These are phyloP conservation scores for Colletotrichum camelliae DNA, from an alignment of 2,329 filamentous ascomycete genomes.

Conservation along the genomic window DNA sequence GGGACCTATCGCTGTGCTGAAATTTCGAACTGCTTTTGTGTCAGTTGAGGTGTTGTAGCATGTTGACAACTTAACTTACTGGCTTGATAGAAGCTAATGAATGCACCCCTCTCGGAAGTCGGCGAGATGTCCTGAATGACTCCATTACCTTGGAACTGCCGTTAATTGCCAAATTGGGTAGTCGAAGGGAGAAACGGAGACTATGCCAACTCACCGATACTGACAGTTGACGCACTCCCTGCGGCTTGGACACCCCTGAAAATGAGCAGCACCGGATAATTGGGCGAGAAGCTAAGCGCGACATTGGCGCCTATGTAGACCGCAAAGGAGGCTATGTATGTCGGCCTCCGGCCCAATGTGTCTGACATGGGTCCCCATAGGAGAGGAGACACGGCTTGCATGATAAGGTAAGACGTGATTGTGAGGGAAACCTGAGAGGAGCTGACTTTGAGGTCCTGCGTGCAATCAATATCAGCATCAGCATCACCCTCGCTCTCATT, in stretches of 20 bases:
- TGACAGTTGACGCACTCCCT: constrained; percentile 53
- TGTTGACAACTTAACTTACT: constrained; percentile 23
- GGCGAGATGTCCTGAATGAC: constrained; percentile 38
- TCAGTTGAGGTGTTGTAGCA: neutral
- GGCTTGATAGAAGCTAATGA: constrained; percentile 37
- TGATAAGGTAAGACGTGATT: constrained; percentile 52
- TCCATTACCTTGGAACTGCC: constrained; percentile 21
- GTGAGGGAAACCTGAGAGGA: constrained; percentile 40
- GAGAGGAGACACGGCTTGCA: constrained; percentile 54
- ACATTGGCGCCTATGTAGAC: constrained; percentile 54
- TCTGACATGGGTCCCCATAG: constrained; percentile 57
- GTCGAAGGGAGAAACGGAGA: neutral
- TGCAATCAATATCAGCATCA: neutral
- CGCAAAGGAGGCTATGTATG: constrained; percentile 49
- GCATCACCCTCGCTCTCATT: neutral
- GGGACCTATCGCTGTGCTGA: constrained; percentile 35
- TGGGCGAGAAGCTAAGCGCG: constrained; percentile 46
- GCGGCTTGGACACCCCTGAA: constrained; percentile 53
- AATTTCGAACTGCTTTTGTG: constrained; percentile 27
- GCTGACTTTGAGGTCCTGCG: constrained; percentile 33
- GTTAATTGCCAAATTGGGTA: neutral
- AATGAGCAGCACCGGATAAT: constrained; percentile 46
- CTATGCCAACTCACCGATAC: constrained; percentile 40
- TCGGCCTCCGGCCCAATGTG: constrained; percentile 46
- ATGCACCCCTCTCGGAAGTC: constrained; percentile 31